Percentiles rank a stretch among this genome's conserved stretches.
Evolutionary conservation across 208 protist genomes (phyloP).

Genomic region (Trypanosomatidae sp.): DNA sequence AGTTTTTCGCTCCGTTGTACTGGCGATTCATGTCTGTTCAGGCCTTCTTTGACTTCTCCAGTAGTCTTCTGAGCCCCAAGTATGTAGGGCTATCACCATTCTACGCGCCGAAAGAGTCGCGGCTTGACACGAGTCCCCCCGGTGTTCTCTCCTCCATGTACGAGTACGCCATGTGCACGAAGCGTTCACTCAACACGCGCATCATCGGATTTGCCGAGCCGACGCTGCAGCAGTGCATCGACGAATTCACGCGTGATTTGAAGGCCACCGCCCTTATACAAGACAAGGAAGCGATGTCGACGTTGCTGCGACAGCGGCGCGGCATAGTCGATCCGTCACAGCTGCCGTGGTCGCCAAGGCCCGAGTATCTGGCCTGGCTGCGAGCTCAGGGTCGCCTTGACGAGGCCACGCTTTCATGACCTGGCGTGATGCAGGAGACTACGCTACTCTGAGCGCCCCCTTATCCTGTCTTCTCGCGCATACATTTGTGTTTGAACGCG

Average conservation of each 20-base stretch:
- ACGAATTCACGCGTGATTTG: conserved; percentile 55
- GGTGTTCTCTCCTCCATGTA: conserved; percentile 37
- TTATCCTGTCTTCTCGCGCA: neutral
- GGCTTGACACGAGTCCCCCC: conserved; percentile 37
- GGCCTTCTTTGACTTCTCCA: conserved; percentile 74
- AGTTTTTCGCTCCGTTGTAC: neutral
- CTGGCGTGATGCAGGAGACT: neutral
- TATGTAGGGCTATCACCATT: conserved; percentile 69
- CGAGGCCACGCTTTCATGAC: neutral
- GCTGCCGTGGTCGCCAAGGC: conserved; percentile 74
- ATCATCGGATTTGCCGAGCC: conserved; percentile 89
- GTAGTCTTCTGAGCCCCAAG: conserved; percentile 71
- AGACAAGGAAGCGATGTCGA: conserved; percentile 29
- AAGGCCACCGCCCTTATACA: conserved; percentile 47
- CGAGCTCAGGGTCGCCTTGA: conserved; percentile 45
- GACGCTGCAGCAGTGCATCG: conserved; percentile 75
- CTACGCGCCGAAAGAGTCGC: conserved; percentile 31
- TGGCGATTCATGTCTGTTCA: conserved; percentile 38
- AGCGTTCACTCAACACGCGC: conserved; percentile 76
- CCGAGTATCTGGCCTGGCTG: conserved; percentile 73
- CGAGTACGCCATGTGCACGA: conserved; percentile 77
- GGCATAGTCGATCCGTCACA: conserved; percentile 50
- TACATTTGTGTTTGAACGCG: neutral
- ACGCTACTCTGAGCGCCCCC: neutral
- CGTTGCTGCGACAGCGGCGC: conserved; percentile 40